Percentiles rank a stretch among this genome's conserved stretches.
phyloP scores from a whole-genome alignment of 2,329 filamentous ascomycete species.

The Epichloe bromicola region DNA sequence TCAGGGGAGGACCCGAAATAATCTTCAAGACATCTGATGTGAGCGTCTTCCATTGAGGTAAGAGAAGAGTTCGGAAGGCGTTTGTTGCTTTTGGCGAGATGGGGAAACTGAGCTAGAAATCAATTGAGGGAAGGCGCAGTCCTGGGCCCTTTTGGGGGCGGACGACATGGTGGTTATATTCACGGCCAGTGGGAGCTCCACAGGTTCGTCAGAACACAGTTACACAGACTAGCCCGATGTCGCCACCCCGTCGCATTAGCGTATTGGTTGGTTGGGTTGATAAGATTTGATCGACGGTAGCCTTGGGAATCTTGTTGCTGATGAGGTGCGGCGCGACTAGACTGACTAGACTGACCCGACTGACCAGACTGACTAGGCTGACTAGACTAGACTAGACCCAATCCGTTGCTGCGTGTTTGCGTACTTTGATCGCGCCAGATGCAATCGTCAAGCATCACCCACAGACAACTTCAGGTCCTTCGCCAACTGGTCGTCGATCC shows the following conservation, averaged over 20 bases:
- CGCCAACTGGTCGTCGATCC: not conserved
- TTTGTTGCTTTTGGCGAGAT: not conserved
- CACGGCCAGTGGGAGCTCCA: not conserved
- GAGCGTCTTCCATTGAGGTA: slow-evolving; percentile 7
- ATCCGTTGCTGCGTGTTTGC: not conserved
- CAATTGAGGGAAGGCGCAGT: not conserved
- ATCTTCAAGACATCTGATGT: slow-evolving; percentile 8
- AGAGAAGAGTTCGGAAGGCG: not conserved
- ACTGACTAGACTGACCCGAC: too few relatives aligned
- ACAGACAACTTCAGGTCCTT: not conserved
- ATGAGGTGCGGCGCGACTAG: not conserved
- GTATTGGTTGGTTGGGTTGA: not conserved
- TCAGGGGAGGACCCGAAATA: slow-evolving; percentile 6
- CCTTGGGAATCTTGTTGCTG: not conserved
- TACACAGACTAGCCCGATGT: not conserved
- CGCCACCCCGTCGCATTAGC: not conserved
- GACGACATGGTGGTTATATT: not conserved
- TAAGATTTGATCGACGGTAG: not conserved
- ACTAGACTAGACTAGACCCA: too few relatives aligned
- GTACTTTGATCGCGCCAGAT: not conserved
- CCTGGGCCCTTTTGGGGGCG: not conserved
- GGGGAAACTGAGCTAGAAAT: not conserved
- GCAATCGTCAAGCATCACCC: too few relatives aligned
- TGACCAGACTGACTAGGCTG: too few relatives aligned
- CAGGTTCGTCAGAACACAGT: not conserved